Conservation (phyloP, 2,329 filamentous ascomycete genomes). For the Drechslerella stenobrocha region DNA sequence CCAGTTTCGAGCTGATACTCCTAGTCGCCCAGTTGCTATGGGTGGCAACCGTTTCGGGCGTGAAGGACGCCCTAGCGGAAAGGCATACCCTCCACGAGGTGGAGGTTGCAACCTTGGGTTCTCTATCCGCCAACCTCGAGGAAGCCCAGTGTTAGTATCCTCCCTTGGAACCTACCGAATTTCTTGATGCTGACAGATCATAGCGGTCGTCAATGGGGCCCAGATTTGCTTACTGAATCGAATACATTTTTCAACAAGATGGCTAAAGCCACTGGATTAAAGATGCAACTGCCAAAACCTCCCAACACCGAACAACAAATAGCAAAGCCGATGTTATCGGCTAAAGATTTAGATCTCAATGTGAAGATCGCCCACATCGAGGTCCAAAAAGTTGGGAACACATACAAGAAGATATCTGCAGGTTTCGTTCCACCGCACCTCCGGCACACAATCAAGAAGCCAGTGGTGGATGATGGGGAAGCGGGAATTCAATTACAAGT, state of each 20-base stretch:
- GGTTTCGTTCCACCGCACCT: constrained; percentile 36
- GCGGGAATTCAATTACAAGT: not conserved
- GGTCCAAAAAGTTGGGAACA: not conserved
- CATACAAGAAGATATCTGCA: constrained; percentile 1
- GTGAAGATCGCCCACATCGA: not conserved
- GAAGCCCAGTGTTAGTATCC: not conserved
- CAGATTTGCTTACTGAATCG: constrained; percentile 18
- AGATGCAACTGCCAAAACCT: not conserved
- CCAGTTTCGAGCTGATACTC: constrained; percentile 20
- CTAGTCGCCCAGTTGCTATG: not conserved
- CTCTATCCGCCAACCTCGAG: not conserved
- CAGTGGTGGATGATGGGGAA: not conserved
- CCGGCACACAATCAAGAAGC: constrained; percentile 12
- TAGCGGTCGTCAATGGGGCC: not conserved
- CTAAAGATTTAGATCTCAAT: constrained; percentile 17
- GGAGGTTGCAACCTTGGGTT: not conserved
- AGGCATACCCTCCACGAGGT: not conserved
- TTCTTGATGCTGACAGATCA: not conserved
- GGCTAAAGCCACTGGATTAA: constrained; percentile 20
- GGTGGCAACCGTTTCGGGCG: constrained; percentile 6
- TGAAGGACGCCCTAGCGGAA: constrained; percentile 7
- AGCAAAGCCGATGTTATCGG: constrained; percentile 37
- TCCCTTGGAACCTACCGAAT: not conserved
- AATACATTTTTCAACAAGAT: constrained; percentile 31
- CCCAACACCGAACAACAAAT: not conserved